Evolutionary conservation across 768 basidiomycete genomes (phyloP), one percentile per base, ranked within the genome.

Genomic region (Galerina sulciceps): DNA sequence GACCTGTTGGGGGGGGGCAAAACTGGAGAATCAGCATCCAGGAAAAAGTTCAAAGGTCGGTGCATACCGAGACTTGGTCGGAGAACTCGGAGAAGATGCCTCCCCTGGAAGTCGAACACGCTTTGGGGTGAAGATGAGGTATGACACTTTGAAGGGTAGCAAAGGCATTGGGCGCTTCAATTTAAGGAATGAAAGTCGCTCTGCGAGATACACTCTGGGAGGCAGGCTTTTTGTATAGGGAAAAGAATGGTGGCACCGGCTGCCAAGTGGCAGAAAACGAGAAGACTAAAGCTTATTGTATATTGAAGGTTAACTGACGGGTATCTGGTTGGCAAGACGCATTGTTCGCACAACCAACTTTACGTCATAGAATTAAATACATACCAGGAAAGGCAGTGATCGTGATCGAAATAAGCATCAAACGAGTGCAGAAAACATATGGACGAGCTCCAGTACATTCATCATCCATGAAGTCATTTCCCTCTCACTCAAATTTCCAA

Each of bases 91-190:
- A 26, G 63, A 48, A 20, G 53, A 53, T 40, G 60, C 46, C 65
- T 81, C 79, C 31, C 79, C 78, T 11, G 84, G 84, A 51, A 86
- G 73, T 61, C 79, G 81, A 54, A 86, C 78, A 55, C 76, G 77
- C 60, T 74, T 75, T 42, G 84, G 84, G 20, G 83, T 81, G 66
- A 83, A 76, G 69, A 85, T 72, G 62, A 86, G 75, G 67, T 85
- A 76, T 40, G 84, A 83, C 15, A 84, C 59, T 59, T 77, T 80
- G 75, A 84, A 75, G n/a, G 76, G 76, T 31, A 77, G 48, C 54
- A 73, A 67, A 51, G 64, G 61, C 69, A 71, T 68, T 26, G 51
- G 43, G 20, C 22, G 22, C 45, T 42, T 9, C 34, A 8, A 31
- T 31, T 31, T 31, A 31, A 31, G 26, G 41, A 4, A 31, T 4